Conservation (phyloP, 2,329 filamentous ascomycete genomes). For the Sporothrix mexicana region DNA sequence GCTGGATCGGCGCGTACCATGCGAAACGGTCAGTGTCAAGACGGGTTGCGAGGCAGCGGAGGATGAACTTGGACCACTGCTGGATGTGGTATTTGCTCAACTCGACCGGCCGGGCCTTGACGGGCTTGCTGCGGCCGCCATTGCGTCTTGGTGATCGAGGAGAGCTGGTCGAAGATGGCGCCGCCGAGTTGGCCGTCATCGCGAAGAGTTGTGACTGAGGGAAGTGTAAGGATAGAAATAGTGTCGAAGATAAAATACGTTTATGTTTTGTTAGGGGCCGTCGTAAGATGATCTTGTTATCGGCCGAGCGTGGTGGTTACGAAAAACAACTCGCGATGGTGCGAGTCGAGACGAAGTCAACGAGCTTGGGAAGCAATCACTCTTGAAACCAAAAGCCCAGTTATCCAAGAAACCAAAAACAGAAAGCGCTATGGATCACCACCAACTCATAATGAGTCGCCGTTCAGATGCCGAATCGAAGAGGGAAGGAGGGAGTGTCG, state of each 20-base stretch:
- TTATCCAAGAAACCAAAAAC: background rate
- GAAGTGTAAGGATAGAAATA: background rate
- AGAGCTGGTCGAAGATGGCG: background rate
- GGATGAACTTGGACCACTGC: constrained; percentile 60
- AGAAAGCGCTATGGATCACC: constrained; percentile 7
- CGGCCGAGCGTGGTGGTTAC: background rate
- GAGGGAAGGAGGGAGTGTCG: background rate
- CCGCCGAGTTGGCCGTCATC: constrained; percentile 20
- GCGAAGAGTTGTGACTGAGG: background rate
- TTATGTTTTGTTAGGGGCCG: no score
- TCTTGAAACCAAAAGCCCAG: background rate
- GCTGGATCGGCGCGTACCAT: constrained; percentile 56
- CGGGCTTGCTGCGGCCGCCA: background rate
- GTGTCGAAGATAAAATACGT: background rate
- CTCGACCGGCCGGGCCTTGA: constrained; percentile 31
- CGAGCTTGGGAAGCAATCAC: background rate
- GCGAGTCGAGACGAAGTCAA: background rate
- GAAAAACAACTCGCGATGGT: background rate
- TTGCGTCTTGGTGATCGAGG: constrained; percentile 18
- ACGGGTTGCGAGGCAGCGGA: constrained; percentile 56
- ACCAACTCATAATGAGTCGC: background rate
- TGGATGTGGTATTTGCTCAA: constrained; percentile 37
- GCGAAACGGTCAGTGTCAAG: constrained; percentile 62
- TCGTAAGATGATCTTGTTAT: background rate
- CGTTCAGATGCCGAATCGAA: background rate